Conservation (phyloP, 176 grass and related monocot species). For the Oryza coarctata region DNA sequence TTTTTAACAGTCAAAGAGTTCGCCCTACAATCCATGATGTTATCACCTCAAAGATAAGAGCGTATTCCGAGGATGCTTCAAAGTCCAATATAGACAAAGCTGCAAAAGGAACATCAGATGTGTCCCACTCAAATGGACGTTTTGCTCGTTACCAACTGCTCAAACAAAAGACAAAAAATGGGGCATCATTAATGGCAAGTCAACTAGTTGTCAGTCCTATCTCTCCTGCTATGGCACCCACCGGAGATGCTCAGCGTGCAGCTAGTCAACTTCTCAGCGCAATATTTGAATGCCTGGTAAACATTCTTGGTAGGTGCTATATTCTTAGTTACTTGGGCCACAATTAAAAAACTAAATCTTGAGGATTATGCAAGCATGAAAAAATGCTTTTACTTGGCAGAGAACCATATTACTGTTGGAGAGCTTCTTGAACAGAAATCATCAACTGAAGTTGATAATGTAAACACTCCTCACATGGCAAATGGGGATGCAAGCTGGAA, state of each 20-base stretch:
- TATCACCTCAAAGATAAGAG: constrained; percentile 83
- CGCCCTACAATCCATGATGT: constrained; percentile 88
- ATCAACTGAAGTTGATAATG: constrained; percentile 57
- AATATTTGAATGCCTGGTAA: constrained; percentile 69
- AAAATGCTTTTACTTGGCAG: constrained; percentile 45
- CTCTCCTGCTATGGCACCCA: constrained; percentile 74
- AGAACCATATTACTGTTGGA: constrained; percentile 91
- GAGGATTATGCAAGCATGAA: constrained; percentile 32
- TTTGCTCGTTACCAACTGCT: constrained; percentile 44
- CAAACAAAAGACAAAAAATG: constrained; percentile 75
- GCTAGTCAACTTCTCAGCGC: constrained; percentile 68
- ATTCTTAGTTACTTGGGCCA: constrained; percentile 16
- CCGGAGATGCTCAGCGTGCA: constrained; percentile 66
- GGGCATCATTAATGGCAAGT: constrained; percentile 45
- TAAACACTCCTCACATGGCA: constrained; percentile 59
- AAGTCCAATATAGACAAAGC: constrained; percentile 49
- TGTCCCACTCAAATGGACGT: constrained; percentile 47
- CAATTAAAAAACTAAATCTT: constrained; percentile 36
- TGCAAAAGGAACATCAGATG: constrained; percentile 43
- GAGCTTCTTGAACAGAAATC: constrained; percentile 92
- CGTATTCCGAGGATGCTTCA: constrained; percentile 46
- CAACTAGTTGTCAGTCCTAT: constrained; percentile 85
- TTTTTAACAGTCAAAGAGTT: constrained; percentile 70
- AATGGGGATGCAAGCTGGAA: constrained; percentile 67
- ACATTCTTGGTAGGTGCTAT: constrained; percentile 78